phyloP scores from a whole-genome alignment of 2,329 filamentous ascomycete genomes.

The Aureobasidium pullulans region DNA sequence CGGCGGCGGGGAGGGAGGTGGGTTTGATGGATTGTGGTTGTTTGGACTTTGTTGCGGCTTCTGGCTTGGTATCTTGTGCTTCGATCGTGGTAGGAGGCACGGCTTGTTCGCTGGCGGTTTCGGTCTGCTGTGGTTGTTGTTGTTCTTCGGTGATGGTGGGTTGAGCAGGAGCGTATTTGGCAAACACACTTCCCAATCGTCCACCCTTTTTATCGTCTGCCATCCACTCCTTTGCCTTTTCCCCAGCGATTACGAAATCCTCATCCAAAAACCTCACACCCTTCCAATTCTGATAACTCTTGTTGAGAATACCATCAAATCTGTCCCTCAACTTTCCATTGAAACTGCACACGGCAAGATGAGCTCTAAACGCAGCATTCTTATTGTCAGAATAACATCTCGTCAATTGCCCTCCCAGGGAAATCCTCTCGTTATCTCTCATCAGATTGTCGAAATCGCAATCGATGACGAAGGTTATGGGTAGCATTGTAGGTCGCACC shows the following conservation, averaged over 20 bases:
- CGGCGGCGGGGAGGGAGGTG: background rate
- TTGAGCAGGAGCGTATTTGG: constrained; percentile 10
- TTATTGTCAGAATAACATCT: constrained; percentile 85
- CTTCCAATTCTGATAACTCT: constrained; percentile 72
- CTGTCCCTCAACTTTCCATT: constrained; percentile 65
- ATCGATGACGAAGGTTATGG: constrained; percentile 77
- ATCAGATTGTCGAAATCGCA: constrained; percentile 90
- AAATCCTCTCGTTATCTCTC: constrained; percentile 77
- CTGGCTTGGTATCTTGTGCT: background rate
- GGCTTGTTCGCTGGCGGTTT: background rate
- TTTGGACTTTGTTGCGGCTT: background rate
- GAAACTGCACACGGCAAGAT: constrained; percentile 74
- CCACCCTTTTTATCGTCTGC: constrained; percentile 45
- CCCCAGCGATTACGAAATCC: constrained; percentile 65
- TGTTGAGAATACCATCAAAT: constrained; percentile 67
- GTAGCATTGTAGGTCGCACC: constrained; percentile 50
- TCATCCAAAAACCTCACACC: constrained; percentile 64
- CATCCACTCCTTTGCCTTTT: constrained; percentile 63
- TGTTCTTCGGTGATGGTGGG: background rate
- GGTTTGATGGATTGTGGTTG: background rate
- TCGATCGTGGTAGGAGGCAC: background rate
- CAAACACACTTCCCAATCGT: constrained; percentile 47
- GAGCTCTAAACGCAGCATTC: constrained; percentile 57
- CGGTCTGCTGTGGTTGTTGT: background rate
- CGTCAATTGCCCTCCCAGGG: constrained; percentile 75